Percentiles rank a stretch among this genome's conserved stretches.
phyloP scores from a whole-genome alignment of 192 early-diverging fungal species.

The Chytriomyces hyalinus region DNA sequence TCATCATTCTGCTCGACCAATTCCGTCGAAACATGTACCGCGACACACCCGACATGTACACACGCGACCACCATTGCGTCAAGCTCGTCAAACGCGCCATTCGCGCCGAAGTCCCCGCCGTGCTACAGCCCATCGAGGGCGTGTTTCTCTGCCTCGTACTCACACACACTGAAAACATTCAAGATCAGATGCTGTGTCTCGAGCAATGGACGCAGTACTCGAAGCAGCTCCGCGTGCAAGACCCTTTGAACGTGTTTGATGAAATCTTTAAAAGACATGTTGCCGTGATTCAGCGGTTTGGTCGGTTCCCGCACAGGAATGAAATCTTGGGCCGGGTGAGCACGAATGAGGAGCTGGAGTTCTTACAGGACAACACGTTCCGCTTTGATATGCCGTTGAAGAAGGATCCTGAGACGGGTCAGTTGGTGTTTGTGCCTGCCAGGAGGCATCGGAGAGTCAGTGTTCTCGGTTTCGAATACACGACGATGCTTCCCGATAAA shows the following conservation, averaged over 20 bases:
- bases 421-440: not conserved
- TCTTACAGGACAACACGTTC: conserved; percentile 1
- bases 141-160: conserved; percentile 1
- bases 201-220: not conserved
- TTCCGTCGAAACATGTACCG: not conserved
- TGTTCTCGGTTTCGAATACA: conserved; percentile 2
- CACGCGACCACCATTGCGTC: conserved; percentile 6
- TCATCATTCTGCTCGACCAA: not conserved
- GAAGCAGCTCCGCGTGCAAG: not conserved
- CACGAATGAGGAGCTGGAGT: not conserved
- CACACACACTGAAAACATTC: conserved; percentile 4
- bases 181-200: conserved; percentile 2
- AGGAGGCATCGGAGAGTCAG: not conserved
- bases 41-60: conserved; percentile 1
- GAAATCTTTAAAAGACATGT: conserved; percentile 1
- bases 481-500: not conserved
- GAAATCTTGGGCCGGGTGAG: not conserved
- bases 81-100: conserved; percentile 4
- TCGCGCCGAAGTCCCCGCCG: not conserved
- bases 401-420: not conserved
- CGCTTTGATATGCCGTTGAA: conserved; percentile 2
- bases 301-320: conserved; percentile 7
- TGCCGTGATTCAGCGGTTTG: conserved; percentile 4
- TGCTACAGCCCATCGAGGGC: not conserved
- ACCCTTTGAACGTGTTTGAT: conserved; percentile 1